Evolutionary conservation across 768 basidiomycete species (phyloP), one percentile per base, ranked within the genome.

Genomic region (Tylopilus sp.): DNA sequence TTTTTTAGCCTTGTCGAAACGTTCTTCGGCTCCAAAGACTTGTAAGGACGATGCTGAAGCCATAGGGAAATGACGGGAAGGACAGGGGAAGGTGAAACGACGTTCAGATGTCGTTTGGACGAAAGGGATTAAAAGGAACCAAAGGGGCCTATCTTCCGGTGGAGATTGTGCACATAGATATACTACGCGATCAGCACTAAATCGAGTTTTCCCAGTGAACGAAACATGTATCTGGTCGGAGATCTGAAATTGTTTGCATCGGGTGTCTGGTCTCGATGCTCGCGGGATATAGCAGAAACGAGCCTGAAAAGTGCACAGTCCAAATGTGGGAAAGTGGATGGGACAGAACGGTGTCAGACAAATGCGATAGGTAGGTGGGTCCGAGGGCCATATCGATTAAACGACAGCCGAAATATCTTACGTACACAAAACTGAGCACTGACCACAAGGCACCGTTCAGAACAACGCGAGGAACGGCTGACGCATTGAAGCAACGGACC

Each of bases 81-180:
- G 57, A 64, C 60, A 66, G 62, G 59, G 52, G 58, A 53, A 53
- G 54, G 54, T 54, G 60, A 60, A 52, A 60, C 57, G 60, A 63
- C 45, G 65, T 61, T 57, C 52, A 49, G 47, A 53, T 57, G 68
- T 56, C 48, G 58, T 55, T 60, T 58, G 51, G 49, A 61, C 53
- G 56, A 56, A 50, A 54, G 63, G 64, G 55, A 61, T 67, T 68
- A 69, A 71, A 69, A 66, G 56, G 67, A 61, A 53, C 31, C 48
- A 64, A 56, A 53, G 46, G 61, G 60, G 51, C 49, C 45, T 53
- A 56, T 64, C 66, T 62, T 50, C 60, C 66, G 66, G 69, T 69
- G 56, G 66, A 68, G 64, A 69, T 71, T 71, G 63, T 70, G 64
- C 62, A 70, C 66, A 66, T 70, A 72, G 70, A 72, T 72, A 70